A percentile compares a stretch with the other conserved stretches of the same genome.
Conservation (phyloP, 2,329 filamentous ascomycete species). For the Fusarium denticulatum region DNA sequence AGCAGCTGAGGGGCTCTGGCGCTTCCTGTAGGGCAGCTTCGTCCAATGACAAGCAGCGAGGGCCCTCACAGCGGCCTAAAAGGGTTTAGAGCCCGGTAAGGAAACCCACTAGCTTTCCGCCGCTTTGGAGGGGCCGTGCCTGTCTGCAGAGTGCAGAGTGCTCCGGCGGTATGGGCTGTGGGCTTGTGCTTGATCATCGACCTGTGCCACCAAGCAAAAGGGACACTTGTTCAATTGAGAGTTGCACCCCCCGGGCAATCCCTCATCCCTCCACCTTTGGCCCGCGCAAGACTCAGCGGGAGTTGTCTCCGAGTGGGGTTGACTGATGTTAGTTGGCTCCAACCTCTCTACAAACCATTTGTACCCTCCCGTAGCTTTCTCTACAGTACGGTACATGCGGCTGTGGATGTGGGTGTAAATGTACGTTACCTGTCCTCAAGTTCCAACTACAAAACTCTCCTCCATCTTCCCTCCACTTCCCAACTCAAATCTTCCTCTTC, state of each 20-base stretch:
- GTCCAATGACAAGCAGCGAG: constrained; percentile 13
- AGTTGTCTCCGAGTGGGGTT: constrained; percentile 35
- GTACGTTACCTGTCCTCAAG: constrained; percentile 37
- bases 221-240: constrained; percentile 58
- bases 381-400: not conserved
- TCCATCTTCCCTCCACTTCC: constrained; percentile 39
- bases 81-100: constrained; percentile 17
- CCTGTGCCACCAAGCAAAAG: constrained; percentile 43
- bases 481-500: constrained; percentile 25
- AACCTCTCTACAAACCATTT: constrained; percentile 12
- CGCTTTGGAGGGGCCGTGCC: constrained; percentile 34
- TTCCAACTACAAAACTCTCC: constrained; percentile 50
- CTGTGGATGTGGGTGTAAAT: constrained; percentile 11
- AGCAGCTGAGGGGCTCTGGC: constrained; percentile 31
- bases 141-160: constrained; percentile 5
- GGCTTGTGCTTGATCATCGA: constrained; percentile 19
- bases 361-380: constrained; percentile 4
- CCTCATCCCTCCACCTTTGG: constrained; percentile 15
- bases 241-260: constrained; percentile 14
- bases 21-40: constrained; percentile 20
- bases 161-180: constrained; percentile 22
- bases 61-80: not conserved
- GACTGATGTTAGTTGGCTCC: constrained; percentile 4
- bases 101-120: constrained; percentile 13
- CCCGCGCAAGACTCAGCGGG: constrained; percentile 17